A percentile compares a stretch with the other conserved stretches of the same genome.
These are phyloP conservation scores for Ophiostoma montium DNA, from an alignment of 2,329 filamentous ascomycete species.

Conservation along the genomic window DNA sequence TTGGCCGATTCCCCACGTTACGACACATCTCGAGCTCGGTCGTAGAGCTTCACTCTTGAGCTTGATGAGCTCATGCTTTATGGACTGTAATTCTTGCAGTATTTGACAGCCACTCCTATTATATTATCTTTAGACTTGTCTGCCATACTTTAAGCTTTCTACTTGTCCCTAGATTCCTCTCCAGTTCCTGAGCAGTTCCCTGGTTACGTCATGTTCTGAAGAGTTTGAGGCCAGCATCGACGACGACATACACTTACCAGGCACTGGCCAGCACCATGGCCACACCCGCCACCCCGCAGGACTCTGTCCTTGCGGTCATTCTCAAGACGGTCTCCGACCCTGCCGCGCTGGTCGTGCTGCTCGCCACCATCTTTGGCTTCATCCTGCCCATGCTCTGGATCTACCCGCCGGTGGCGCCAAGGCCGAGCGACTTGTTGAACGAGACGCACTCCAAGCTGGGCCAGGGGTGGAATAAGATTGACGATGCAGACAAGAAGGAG, in stretches of 20 bases:
- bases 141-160: no score
- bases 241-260: not conserved
- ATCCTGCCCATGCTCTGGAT: conserved; percentile 38
- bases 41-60: no score
- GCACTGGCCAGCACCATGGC: not conserved
- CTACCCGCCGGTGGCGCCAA: conserved; percentile 39
- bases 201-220: no score
- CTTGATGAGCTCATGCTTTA: no score
- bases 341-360: conserved; percentile 22
- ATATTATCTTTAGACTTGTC: no score
- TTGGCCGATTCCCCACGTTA: no score
- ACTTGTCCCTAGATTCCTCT: no score
- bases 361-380: conserved; percentile 34
- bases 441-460: conserved; percentile 40
- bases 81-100: no score
- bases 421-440: conserved; percentile 36
- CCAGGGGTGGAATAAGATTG: conserved; percentile 24
- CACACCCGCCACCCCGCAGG: not conserved
- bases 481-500: conserved; percentile 17
- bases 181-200: no score
- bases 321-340: conserved; percentile 1
- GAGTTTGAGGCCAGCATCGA: no score
- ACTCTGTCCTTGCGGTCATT: not conserved
- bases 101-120: no score
- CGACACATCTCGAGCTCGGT: no score